These are phyloP conservation scores for Rhizophagus prolifer DNA, from an alignment of 192 early-diverging fungal genomes.

Conservation along the genomic window DNA sequence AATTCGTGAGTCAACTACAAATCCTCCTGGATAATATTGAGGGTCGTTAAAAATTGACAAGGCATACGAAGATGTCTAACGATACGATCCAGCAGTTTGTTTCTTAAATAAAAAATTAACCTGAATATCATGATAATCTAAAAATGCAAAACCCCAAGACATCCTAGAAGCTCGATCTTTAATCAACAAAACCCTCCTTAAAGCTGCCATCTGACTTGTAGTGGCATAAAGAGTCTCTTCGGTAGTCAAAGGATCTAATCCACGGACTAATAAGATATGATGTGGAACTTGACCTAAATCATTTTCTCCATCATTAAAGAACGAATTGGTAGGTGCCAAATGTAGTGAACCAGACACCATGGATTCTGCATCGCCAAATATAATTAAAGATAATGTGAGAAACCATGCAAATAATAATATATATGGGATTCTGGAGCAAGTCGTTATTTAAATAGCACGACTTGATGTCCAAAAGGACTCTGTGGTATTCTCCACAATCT, in stretches of 20 bases:
- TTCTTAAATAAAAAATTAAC: constrained; percentile 30
- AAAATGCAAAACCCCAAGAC: constrained; percentile 65
- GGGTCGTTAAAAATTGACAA: background rate
- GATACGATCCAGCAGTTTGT: background rate
- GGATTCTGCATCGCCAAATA: constrained; percentile 15
- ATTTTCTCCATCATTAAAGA: constrained; percentile 55
- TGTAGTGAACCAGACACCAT: constrained; percentile 27
- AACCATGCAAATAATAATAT: background rate
- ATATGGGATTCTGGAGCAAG: background rate
- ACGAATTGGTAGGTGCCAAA: constrained; percentile 17
- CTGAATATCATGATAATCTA: constrained; percentile 51
- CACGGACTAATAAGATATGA: constrained; percentile 55
- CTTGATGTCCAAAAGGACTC: background rate
- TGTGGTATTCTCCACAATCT: background rate
- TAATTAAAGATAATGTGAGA: constrained; percentile 9
- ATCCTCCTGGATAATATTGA: constrained; percentile 24
- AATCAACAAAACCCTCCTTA: constrained; percentile 50
- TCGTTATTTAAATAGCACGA: background rate
- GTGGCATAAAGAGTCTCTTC: constrained; percentile 52
- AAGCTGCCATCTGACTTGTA: constrained; percentile 30
- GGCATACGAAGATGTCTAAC: background rate
- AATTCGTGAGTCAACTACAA: constrained; percentile 46
- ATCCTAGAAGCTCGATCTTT: constrained; percentile 58
- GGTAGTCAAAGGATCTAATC: constrained; percentile 59
- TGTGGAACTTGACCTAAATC: constrained; percentile 57